phyloP scores from a whole-genome alignment of 352 stramenopile genomes.

The Phytophthora sp. region DNA sequence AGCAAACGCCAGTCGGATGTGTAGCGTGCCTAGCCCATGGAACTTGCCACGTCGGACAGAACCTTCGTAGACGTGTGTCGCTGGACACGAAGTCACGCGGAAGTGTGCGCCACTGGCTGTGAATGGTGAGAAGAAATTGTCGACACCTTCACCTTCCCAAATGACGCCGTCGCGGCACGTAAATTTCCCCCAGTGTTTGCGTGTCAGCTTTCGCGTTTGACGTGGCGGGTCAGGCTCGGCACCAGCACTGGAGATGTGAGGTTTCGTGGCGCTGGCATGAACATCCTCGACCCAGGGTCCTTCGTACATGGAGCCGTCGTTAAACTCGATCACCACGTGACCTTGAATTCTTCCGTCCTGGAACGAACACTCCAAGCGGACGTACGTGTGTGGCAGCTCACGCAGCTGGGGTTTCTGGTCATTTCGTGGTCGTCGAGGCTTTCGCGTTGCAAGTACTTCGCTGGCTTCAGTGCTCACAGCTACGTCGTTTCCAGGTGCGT shows the following conservation, averaged over 20 bases:
- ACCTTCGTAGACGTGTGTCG: slow-evolving; percentile 58
- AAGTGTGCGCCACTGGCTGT: slow-evolving; percentile 65
- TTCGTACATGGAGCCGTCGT: slow-evolving; percentile 82
- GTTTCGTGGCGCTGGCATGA: slow-evolving; percentile 50
- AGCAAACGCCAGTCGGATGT: slow-evolving; percentile 63
- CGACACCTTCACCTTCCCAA: slow-evolving; percentile 78
- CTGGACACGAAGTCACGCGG: slow-evolving; percentile 54
- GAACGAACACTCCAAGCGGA: slow-evolving; percentile 77
- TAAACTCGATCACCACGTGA: slow-evolving; percentile 75
- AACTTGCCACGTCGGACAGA: slow-evolving; percentile 64
- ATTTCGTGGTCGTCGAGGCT: slow-evolving; percentile 7
- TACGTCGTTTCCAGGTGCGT: background rate
- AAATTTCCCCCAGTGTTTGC: slow-evolving; percentile 79
- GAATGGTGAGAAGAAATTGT: slow-evolving; percentile 86
- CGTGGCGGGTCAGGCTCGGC: slow-evolving; percentile 40
- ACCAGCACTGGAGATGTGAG: slow-evolving; percentile 32
- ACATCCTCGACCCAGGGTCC: slow-evolving; percentile 78
- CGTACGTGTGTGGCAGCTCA: slow-evolving; percentile 71
- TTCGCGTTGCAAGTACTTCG: slow-evolving; percentile 1
- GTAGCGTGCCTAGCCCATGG: slow-evolving; percentile 75
- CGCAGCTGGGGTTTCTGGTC: slow-evolving; percentile 23
- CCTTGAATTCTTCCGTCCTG: slow-evolving; percentile 68
- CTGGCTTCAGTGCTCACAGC: background rate
- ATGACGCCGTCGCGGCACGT: slow-evolving; percentile 69
- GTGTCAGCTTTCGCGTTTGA: slow-evolving; percentile 49